A percentile compares a stretch with the other conserved stretches of the same genome.
Conservation (phyloP, 768 basidiomycete species). For the Imleria badia region DNA sequence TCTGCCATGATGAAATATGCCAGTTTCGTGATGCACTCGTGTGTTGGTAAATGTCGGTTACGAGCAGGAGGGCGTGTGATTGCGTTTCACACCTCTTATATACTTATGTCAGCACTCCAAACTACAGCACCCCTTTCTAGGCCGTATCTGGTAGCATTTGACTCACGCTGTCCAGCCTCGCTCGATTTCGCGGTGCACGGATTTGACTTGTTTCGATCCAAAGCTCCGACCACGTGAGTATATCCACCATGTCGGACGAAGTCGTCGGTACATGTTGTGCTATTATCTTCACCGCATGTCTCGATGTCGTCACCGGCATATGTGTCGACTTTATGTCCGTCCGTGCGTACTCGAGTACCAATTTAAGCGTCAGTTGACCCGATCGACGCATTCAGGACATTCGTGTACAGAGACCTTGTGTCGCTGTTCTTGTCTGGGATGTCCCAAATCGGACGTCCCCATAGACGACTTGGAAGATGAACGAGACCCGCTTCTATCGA, state of each 20-base stretch:
- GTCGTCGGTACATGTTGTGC: slow-evolving; percentile 23
- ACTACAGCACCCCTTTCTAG: too few species aligned
- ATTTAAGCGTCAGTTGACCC: too few species aligned
- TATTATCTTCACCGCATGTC: slow-evolving; percentile 12
- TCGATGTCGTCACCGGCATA: slow-evolving; percentile 23
- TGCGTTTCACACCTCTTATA: too few species aligned
- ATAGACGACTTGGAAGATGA: slow-evolving; percentile 17
- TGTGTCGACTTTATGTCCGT: slow-evolving; percentile 25
- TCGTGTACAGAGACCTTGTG: slow-evolving; percentile 27
- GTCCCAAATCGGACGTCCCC: background rate
- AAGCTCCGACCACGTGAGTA: too few species aligned
- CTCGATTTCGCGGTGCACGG: too few species aligned
- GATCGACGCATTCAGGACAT: slow-evolving; percentile 13
- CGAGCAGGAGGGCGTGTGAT: slow-evolving; percentile 1
- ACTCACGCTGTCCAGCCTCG: too few species aligned
- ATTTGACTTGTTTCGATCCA: background rate
- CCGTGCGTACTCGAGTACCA: slow-evolving; percentile 13
- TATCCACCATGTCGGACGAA: slow-evolving; percentile 21
- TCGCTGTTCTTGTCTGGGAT: slow-evolving; percentile 15
- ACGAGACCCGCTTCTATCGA: slow-evolving; percentile 20
- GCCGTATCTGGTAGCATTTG: too few species aligned
- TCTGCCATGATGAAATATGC: slow-evolving; percentile 23
- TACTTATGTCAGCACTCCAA: slow-evolving; percentile 15
- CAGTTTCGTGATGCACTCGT: too few species aligned
- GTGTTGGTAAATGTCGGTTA: too few species aligned